Conservation (phyloP, 2,329 filamentous ascomycete species). For the Claviceps lovelessii region DNA sequence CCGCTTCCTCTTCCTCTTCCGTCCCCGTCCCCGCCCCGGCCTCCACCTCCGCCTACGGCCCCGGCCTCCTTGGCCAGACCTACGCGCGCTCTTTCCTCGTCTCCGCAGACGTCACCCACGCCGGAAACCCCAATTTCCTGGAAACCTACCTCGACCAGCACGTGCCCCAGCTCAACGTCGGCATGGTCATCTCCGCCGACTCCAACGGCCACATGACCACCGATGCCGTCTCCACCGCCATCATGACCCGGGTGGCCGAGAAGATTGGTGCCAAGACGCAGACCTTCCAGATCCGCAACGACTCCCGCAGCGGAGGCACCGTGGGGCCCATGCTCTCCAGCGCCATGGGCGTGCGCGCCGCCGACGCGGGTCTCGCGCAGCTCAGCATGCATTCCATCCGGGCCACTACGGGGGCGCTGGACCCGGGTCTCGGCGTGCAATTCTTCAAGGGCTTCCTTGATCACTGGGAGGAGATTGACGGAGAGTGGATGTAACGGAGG, state of each 20-base stretch:
- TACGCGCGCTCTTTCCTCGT: slow-evolving; percentile 87
- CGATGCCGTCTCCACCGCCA: slow-evolving; percentile 68
- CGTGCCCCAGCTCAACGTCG: slow-evolving; percentile 75
- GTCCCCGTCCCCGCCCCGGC: too few relatives aligned
- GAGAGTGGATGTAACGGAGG: slow-evolving; percentile 45
- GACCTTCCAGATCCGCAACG: slow-evolving; percentile 89
- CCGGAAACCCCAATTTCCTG: slow-evolving; percentile 88
- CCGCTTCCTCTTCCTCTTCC: slow-evolving; percentile 28
- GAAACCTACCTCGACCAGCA: slow-evolving; percentile 73
- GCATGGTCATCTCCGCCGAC: slow-evolving; percentile 66
- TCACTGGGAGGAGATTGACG: slow-evolving; percentile 70
- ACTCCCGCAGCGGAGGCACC: slow-evolving; percentile 76
- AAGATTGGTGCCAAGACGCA: slow-evolving; percentile 60
- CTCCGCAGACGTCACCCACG: slow-evolving; percentile 85
- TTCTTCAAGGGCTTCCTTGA: slow-evolving; percentile 85
- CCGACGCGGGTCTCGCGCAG: slow-evolving; percentile 83
- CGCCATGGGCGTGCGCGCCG: slow-evolving; percentile 64
- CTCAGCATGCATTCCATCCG: slow-evolving; percentile 88
- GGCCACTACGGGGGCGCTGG: slow-evolving; percentile 71
- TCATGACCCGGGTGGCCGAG: slow-evolving; percentile 66
- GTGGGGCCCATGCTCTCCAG: slow-evolving; percentile 85
- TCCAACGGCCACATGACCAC: slow-evolving; percentile 95
- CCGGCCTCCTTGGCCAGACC: slow-evolving; percentile 59
- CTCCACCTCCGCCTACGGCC: slow-evolving; percentile 19
- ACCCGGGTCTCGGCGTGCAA: slow-evolving; percentile 77